These are phyloP conservation scores for Phlebopus sp. DNA, from an alignment of 1,284 basidiomycete species.

Conservation along the genomic window DNA sequence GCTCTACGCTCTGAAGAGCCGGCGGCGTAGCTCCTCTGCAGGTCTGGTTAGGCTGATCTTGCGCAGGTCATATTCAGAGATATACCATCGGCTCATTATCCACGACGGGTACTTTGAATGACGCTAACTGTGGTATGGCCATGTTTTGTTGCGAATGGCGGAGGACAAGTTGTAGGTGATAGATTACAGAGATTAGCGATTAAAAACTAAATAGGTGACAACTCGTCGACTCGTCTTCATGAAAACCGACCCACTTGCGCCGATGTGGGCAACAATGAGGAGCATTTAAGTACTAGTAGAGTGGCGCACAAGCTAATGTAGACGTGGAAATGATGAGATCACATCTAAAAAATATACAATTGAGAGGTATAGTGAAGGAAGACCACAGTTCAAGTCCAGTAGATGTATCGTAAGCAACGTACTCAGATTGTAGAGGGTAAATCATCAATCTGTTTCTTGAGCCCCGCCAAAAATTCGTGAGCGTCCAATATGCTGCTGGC, in stretches of 20 bases:
- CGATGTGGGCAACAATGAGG: too few species aligned
- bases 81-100: slow-evolving; percentile 92
- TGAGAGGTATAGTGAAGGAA: too few species aligned
- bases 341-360: too few species aligned
- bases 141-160: slow-evolving; percentile 30
- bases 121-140: slow-evolving; percentile 70
- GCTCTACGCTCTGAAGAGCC: slow-evolving; percentile 79
- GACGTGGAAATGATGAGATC: too few species aligned
- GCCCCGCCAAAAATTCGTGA: slow-evolving; percentile 48
- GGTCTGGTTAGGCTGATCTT: background rate
- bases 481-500: slow-evolving; percentile 60
- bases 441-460: slow-evolving; percentile 58
- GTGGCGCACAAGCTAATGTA: too few species aligned
- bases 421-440: slow-evolving; percentile 53
- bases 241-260: too few species aligned
- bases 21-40: slow-evolving; percentile 65
- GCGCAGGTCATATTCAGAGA: slow-evolving; percentile 4
- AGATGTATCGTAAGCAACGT: background rate
- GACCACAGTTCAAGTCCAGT: too few species aligned
- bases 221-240: too few species aligned
- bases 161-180: too few species aligned
- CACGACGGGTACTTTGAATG: slow-evolving; percentile 79
- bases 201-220: too few species aligned
- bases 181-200: too few species aligned
- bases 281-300: too few species aligned